These are phyloP conservation scores for Pseudogymnoascus pannorum DNA, from an alignment of 2,329 filamentous ascomycete genomes.

Conservation along the genomic window DNA sequence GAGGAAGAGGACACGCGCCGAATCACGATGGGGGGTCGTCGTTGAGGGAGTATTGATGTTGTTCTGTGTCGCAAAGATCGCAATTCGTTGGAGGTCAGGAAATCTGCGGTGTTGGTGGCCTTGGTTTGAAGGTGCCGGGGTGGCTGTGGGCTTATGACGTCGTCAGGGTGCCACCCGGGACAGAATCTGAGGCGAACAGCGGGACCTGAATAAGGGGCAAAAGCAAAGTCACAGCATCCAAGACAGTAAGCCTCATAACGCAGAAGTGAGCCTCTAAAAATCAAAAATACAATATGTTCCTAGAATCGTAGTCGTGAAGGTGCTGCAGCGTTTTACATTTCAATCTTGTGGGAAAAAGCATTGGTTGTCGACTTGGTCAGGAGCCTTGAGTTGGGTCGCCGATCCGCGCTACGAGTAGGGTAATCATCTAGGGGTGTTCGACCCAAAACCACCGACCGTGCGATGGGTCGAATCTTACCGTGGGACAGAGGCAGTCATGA, in stretches of 20 bases:
- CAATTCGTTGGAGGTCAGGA: slow-evolving; percentile 8
- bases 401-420: slow-evolving; percentile 6
- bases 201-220: slow-evolving; percentile 8
- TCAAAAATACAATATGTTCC: not conserved
- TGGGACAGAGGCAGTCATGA: not conserved
- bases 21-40: not conserved
- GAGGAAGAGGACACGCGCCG: not conserved
- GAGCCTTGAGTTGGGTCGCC: not conserved
- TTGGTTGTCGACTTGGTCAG: slow-evolving; percentile 1
- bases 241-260: slow-evolving; percentile 3
- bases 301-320: not conserved
- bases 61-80: not conserved
- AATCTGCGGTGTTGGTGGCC: slow-evolving; percentile 8
- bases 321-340: not conserved
- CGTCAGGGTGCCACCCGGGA: slow-evolving; percentile 10
- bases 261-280: not conserved
- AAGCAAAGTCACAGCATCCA: not conserved
- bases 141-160: slow-evolving; percentile 11
- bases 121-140: slow-evolving; percentile 7
- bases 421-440: slow-evolving; percentile 3
- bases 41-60: slow-evolving; percentile 1
- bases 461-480: not conserved
- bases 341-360: not conserved
- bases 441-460: slow-evolving; percentile 1
- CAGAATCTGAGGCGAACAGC: slow-evolving; percentile 9